Evolutionary conservation across 257 asterid species (phyloP).

Genomic region (Galeopsis tetrahit): DNA sequence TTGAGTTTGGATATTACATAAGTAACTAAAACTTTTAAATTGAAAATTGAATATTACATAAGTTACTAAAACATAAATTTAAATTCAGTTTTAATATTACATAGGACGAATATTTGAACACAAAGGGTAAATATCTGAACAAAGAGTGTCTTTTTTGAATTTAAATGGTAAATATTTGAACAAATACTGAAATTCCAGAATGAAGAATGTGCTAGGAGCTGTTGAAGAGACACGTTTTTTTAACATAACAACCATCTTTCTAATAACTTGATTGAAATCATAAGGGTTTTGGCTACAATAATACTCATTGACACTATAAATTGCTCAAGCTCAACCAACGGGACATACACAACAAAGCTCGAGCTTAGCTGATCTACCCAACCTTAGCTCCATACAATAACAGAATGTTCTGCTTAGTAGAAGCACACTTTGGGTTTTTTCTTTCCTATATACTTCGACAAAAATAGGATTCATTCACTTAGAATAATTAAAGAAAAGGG

Average conservation of each 20-base stretch:
- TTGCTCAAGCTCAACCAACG: slow-evolving; percentile 6
- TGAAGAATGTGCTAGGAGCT: neutral
- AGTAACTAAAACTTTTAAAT: too few relatives aligned
- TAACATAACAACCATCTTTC: neutral
- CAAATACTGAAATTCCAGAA: neutral
- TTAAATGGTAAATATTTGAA: too few relatives aligned
- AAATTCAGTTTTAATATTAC: too few relatives aligned
- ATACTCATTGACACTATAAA: slow-evolving; percentile 5
- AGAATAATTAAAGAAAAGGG: neutral
- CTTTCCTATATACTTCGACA: neutral
- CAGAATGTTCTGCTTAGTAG: neutral
- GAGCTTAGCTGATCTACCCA: neutral
- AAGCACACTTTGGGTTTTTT: neutral
- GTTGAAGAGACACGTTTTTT: neutral
- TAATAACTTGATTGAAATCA: neutral
- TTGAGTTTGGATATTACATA: too few relatives aligned
- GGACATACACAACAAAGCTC: neutral
- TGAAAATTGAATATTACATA: too few relatives aligned
- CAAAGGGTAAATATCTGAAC: too few relatives aligned
- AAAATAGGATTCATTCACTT: neutral
- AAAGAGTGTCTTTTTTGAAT: too few relatives aligned
- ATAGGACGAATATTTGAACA: too few relatives aligned
- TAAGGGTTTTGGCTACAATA: neutral
- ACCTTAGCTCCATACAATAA: too few relatives aligned
- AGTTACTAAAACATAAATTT: too few relatives aligned